Evolutionary conservation across 257 asterid species (phyloP).

Genomic region (Agastache rugosa): DNA sequence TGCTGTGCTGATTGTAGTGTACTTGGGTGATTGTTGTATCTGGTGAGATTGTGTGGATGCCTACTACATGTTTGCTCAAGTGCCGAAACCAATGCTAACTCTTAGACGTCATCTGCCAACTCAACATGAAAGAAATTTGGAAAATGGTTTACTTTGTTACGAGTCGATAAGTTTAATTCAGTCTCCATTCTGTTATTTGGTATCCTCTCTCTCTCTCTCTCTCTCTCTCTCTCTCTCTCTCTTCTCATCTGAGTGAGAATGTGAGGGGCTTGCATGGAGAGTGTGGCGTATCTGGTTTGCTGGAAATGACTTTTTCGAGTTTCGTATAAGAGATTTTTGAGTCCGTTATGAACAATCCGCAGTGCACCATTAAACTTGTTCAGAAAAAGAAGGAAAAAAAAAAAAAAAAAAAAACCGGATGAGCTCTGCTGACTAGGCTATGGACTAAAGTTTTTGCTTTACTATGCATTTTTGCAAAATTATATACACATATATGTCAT

Average conservation of each 20-base stretch:
- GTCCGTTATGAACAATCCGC: no score
- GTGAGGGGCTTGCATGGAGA: background rate
- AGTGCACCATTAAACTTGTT: no score
- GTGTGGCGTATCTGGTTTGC: no score
- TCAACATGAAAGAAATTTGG: background rate
- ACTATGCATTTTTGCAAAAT: no score
- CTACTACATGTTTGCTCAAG: constrained; percentile 13
- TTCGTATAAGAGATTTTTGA: no score
- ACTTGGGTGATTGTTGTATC: background rate
- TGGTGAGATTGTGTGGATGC: background rate
- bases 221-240: no score
- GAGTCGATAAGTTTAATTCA: background rate
- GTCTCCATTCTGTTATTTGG: background rate
- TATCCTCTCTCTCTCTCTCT: background rate
- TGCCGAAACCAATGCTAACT: background rate
- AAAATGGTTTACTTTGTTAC: background rate
- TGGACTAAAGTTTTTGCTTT: no score
- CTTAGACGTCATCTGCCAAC: no score
- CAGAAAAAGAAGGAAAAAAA: no score
- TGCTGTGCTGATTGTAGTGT: background rate
- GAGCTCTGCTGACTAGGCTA: no score
- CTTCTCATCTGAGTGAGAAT: background rate
- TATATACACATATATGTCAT: background rate
- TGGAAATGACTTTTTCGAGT: no score
- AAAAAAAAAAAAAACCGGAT: no score